These are phyloP conservation scores for Nakaseomyces uthaithaninus DNA, from an alignment of 1,139 yeast species.

Conservation along the genomic window DNA sequence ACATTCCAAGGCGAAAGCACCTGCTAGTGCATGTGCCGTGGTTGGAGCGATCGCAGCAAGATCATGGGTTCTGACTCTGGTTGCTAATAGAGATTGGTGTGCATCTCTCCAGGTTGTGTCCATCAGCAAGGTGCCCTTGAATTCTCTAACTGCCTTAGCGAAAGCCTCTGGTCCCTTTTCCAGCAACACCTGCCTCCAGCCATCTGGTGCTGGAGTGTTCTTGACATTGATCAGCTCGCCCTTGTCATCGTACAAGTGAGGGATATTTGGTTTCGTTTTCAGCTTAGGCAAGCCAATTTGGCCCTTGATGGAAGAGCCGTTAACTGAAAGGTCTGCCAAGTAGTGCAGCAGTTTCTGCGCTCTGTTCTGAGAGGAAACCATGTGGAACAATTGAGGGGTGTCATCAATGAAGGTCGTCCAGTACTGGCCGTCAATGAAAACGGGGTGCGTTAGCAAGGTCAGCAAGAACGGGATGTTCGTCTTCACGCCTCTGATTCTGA, in stretches of 20 bases:
- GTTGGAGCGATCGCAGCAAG: slow-evolving; percentile 85
- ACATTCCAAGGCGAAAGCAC: slow-evolving; percentile 96
- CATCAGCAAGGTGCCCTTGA: slow-evolving; percentile 84
- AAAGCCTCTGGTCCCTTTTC: slow-evolving; percentile 83
- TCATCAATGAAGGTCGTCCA: slow-evolving; percentile 99
- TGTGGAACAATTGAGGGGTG: slow-evolving; percentile 90
- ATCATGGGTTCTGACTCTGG: slow-evolving; percentile 93
- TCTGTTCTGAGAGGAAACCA: slow-evolving; percentile 92
- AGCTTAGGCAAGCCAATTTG: slow-evolving; percentile 89
- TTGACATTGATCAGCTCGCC: slow-evolving; percentile 52
- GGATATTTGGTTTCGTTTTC: slow-evolving; percentile 63
- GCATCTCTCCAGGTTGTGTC: slow-evolving; percentile 99
- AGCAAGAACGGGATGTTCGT: slow-evolving; percentile 94
- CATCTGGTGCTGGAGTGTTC: slow-evolving; percentile 49
- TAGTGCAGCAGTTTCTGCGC: slow-evolving; percentile 88
- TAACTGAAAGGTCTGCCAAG: slow-evolving; percentile 86
- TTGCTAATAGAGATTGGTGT: slow-evolving; percentile 93
- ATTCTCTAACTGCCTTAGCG: slow-evolving; percentile 76
- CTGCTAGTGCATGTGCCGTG: slow-evolving; percentile 82
- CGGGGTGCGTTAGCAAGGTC: slow-evolving; percentile 85
- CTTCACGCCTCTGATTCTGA: slow-evolving; percentile 97
- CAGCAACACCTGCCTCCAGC: slow-evolving; percentile 86
- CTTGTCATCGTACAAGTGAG: slow-evolving; percentile 53
- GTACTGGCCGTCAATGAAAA: slow-evolving; percentile 78
- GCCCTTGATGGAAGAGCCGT: slow-evolving; percentile 92